Conservation (phyloP, 2,329 filamentous ascomycete species). For the Dactylellina haptotyla region DNA sequence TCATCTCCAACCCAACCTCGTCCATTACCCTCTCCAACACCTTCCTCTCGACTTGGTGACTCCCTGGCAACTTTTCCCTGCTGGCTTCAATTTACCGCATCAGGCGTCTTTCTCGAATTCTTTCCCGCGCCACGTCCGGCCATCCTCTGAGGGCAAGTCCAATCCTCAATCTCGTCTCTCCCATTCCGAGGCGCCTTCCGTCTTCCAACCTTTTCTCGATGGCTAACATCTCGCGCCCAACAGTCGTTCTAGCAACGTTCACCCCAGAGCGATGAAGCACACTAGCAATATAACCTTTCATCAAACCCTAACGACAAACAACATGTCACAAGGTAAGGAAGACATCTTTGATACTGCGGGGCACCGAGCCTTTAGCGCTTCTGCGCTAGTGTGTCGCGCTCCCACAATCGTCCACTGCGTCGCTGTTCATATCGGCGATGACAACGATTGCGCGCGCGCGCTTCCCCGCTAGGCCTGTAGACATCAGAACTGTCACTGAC, state of each 20-base stretch:
- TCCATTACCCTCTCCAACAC: not conserved
- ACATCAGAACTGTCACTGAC: not conserved
- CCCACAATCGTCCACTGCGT: too few relatives aligned
- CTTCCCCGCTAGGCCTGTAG: not conserved
- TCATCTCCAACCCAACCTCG: not conserved
- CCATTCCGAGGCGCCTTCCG: not conserved
- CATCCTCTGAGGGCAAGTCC: slow-evolving; percentile 34
- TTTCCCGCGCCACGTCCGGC: not conserved
- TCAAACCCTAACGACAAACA: slow-evolving; percentile 47
- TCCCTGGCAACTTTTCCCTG: slow-evolving; percentile 36
- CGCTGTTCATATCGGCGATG: too few relatives aligned
- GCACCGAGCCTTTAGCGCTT: too few relatives aligned
- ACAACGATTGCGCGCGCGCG: not conserved
- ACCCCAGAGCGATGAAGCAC: slow-evolving; percentile 44
- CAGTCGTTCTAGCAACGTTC: slow-evolving; percentile 50
- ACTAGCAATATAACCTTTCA: slow-evolving; percentile 47
- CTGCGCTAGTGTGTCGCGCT: too few relatives aligned
- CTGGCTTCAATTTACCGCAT: slow-evolving; percentile 5
- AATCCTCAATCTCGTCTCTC: not conserved
- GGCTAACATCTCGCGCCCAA: slow-evolving; percentile 6
- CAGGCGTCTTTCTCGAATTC: slow-evolving; percentile 7
- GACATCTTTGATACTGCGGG: too few relatives aligned
- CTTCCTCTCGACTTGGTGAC: not conserved
- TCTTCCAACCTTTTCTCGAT: not conserved
- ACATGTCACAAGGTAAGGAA: slow-evolving; percentile 50